These are phyloP conservation scores for Paraurostyla sp. DNA, from an alignment of 73 alveolate species.

Conservation along the genomic window DNA sequence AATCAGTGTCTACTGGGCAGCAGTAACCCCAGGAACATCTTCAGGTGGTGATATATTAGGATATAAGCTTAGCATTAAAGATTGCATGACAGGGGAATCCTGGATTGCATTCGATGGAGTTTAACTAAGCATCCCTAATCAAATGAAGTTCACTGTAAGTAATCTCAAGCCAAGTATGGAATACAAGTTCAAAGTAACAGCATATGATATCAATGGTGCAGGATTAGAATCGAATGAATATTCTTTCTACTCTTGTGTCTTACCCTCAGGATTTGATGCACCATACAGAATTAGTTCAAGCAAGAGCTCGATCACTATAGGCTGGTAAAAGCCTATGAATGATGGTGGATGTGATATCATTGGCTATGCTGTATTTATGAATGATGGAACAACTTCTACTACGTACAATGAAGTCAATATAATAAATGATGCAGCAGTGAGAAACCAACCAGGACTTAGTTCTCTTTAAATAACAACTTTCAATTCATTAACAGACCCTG, in stretches of 20 bases:
- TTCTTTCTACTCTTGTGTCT: slow-evolving; percentile 51
- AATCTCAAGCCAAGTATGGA: slow-evolving; percentile 46
- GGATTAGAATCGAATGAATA: slow-evolving; percentile 26
- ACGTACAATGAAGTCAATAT: slow-evolving; percentile 55
- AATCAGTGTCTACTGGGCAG: slow-evolving; percentile 54
- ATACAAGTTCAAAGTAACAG: slow-evolving; percentile 66
- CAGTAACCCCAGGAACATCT: slow-evolving; percentile 43
- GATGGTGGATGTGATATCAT: slow-evolving; percentile 50
- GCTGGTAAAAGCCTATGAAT: slow-evolving; percentile 30
- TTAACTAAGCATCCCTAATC: not conserved
- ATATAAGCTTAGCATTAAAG: not conserved
- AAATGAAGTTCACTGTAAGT: slow-evolving; percentile 37
- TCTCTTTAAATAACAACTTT: slow-evolving; percentile 24
- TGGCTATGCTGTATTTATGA: slow-evolving; percentile 47
- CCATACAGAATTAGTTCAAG: slow-evolving; percentile 51
- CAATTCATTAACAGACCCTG: slow-evolving; percentile 18
- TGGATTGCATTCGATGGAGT: slow-evolving; percentile 57
- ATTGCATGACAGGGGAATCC: slow-evolving; percentile 3
- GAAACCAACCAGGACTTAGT: slow-evolving; percentile 67
- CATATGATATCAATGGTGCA: slow-evolving; percentile 68
- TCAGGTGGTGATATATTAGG: slow-evolving; percentile 63
- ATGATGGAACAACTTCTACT: slow-evolving; percentile 58
- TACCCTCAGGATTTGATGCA: slow-evolving; percentile 51
- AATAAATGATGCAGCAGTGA: slow-evolving; percentile 56
- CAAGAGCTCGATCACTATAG: slow-evolving; percentile 4